phyloP scores from a whole-genome alignment of 1,139 yeast genomes.

The Blastobotrys ciferrii region DNA sequence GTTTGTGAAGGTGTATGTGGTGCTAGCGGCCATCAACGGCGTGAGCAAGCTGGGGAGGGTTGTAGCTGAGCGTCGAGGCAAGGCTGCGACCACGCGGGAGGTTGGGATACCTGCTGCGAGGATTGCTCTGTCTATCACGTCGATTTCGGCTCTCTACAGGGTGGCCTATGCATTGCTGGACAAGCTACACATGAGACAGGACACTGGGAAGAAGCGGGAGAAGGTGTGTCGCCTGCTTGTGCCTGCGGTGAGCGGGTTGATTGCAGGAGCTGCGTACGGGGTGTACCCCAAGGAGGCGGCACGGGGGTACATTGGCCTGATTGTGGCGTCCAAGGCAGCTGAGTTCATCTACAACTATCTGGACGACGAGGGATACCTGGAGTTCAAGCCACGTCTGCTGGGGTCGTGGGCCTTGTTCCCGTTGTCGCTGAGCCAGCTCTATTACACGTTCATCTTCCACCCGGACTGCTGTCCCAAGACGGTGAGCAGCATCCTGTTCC shows the following conservation, averaged over 20 bases:
- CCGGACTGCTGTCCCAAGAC: conserved; percentile 38
- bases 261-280: conserved; percentile 34
- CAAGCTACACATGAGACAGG: conserved; percentile 12
- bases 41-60: conserved; percentile 19
- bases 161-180: conserved; percentile 13
- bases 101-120: conserved; percentile 20
- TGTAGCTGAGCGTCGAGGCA: conserved; percentile 13
- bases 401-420: conserved; percentile 45
- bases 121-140: conserved; percentile 30
- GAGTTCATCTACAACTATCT: conserved; percentile 39
- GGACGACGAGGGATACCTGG: conserved; percentile 37
- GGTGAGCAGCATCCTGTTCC: conserved; percentile 33
- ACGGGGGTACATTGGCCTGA: conserved; percentile 36
- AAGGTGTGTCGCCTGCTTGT: conserved; percentile 20
- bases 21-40: conserved; percentile 27
- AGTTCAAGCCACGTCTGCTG: conserved; percentile 37
- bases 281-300: conserved; percentile 30
- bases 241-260: conserved; percentile 32
- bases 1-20: conserved; percentile 29
- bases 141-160: conserved; percentile 33
- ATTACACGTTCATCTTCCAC: conserved; percentile 37
- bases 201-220: conserved; percentile 3
- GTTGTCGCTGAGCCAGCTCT: conserved; percentile 41
- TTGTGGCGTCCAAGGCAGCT: conserved; percentile 35
- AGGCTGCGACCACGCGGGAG: conserved; percentile 2